Conservation (phyloP, 192 early-diverging fungal species). For the Coemansia sp. region DNA sequence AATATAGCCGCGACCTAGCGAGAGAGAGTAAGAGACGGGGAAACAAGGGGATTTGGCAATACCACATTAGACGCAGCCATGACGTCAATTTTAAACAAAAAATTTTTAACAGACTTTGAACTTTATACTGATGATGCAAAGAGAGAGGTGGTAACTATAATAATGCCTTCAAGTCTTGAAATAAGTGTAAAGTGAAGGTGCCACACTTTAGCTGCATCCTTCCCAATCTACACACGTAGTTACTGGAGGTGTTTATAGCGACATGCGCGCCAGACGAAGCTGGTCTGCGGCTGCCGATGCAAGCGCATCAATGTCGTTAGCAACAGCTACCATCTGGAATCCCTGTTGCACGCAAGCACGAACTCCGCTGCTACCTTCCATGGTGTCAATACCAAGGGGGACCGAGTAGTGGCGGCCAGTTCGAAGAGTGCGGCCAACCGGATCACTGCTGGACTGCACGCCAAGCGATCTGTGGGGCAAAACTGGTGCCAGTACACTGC, state of each 20-base stretch:
- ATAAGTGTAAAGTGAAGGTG: too few relatives aligned
- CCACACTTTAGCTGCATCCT: too few relatives aligned
- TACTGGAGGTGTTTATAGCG: too few relatives aligned
- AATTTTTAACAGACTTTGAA: too few relatives aligned
- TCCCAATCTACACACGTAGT: too few relatives aligned
- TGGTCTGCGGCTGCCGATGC: conserved; percentile 31
- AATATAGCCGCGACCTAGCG: too few relatives aligned
- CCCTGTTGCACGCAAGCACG: conserved; percentile 23
- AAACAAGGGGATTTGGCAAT: not conserved
- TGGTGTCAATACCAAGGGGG: conserved; percentile 34
- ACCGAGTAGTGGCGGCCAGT: conserved; percentile 11
- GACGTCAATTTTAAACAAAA: too few relatives aligned
- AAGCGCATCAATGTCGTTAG: conserved; percentile 28
- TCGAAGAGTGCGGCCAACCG: conserved; percentile 10
- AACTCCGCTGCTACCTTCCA: conserved; percentile 13
- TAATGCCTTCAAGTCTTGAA: too few relatives aligned
- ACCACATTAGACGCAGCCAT: too few relatives aligned
- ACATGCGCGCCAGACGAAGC: conserved; percentile 26
- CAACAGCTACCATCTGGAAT: conserved; percentile 39
- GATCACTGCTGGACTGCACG: not conserved
- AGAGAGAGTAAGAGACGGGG: not conserved
- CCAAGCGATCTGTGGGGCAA: conserved; percentile 2
- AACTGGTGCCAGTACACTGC: not conserved
- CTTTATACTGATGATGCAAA: too few relatives aligned
- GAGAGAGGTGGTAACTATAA: too few relatives aligned